A percentile compares a stretch with the other conserved stretches of the same genome.
Conservation (phyloP, 2,329 filamentous ascomycete species). For the Aspergillus caelatus region DNA sequence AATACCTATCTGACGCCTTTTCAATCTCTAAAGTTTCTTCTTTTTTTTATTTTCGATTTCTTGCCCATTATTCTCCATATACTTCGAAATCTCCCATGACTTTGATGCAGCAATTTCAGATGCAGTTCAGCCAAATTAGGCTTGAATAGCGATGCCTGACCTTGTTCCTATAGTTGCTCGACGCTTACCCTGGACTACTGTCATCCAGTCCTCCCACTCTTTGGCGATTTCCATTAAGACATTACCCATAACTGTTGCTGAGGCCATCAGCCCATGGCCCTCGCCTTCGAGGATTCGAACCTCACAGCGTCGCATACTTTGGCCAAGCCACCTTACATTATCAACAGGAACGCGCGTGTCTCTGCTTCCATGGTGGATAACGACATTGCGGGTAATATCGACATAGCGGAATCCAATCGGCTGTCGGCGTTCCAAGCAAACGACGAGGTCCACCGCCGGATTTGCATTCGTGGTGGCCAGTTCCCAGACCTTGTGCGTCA, state of each 20-base stretch:
- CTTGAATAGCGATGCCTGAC: conserved; percentile 21
- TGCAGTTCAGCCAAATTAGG: conserved; percentile 4
- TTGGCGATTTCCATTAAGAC: conserved; percentile 92
- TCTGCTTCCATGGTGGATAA: conserved; percentile 90
- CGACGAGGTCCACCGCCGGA: conserved; percentile 87
- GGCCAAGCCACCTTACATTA: conserved; percentile 92
- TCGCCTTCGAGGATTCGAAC: conserved; percentile 88
- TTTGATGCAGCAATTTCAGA: neutral
- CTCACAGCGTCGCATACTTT: conserved; percentile 90
- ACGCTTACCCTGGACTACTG: conserved; percentile 53
- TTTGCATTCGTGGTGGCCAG: conserved; percentile 89
- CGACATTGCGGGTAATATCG: conserved; percentile 86
- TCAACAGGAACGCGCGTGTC: conserved; percentile 92
- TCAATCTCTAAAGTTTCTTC: neutral
- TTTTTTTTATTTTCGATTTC: neutral
- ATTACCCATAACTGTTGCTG: conserved; percentile 85
- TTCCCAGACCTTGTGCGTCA: conserved; percentile 94
- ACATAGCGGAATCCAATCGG: conserved; percentile 96
- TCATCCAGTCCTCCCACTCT: conserved; percentile 90
- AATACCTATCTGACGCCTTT: neutral
- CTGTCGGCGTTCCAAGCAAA: conserved; percentile 88
- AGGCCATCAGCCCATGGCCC: conserved; percentile 95
- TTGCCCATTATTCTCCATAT: neutral
- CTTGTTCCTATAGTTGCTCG: conserved; percentile 33
- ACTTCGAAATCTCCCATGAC: neutral